These are phyloP conservation scores for Aspergillus leporis DNA, from an alignment of 495 filamentous ascomycete species.

Conservation along the genomic window DNA sequence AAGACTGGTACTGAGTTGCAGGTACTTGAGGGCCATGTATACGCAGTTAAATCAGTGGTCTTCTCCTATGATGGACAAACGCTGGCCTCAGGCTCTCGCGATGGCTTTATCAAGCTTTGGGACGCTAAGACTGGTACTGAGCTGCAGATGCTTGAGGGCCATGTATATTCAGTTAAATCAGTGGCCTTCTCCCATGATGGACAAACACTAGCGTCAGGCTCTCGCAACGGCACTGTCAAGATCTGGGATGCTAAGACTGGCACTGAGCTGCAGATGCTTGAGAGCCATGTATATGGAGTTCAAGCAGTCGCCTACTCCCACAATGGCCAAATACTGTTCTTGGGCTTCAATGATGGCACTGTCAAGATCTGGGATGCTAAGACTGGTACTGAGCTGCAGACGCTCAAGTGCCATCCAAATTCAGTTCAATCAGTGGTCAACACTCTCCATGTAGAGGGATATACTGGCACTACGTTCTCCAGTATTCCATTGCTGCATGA, in stretches of 20 bases:
- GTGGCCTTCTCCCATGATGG: conserved; percentile 1
- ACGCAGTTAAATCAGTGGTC: not conserved
- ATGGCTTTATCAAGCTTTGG: conserved; percentile 22
- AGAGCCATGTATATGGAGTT: not conserved
- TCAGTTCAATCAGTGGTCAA: not conserved
- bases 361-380: conserved; percentile 1
- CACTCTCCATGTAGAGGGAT: conserved; percentile 2
- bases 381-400: not conserved
- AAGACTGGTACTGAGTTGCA: not conserved
- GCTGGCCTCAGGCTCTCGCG: no score
- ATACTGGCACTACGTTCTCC: no score
- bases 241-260: conserved; percentile 2
- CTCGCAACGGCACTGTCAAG: no score
- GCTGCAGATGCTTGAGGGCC: not conserved
- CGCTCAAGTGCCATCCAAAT: not conserved
- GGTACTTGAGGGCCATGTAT: no score
- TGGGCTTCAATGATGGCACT: not conserved
- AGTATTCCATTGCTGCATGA: no score
- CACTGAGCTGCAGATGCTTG: not conserved
- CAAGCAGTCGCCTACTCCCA: not conserved
- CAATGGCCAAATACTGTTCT: not conserved
- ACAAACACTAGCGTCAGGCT: no score
- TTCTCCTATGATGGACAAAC: conserved; percentile 20
- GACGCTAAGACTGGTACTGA: not conserved
- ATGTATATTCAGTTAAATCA: not conserved